Base-by-base conservation (phyloP, 2,329 filamentous ascomycete species). In the Xylariaceae sp. region DNA sequence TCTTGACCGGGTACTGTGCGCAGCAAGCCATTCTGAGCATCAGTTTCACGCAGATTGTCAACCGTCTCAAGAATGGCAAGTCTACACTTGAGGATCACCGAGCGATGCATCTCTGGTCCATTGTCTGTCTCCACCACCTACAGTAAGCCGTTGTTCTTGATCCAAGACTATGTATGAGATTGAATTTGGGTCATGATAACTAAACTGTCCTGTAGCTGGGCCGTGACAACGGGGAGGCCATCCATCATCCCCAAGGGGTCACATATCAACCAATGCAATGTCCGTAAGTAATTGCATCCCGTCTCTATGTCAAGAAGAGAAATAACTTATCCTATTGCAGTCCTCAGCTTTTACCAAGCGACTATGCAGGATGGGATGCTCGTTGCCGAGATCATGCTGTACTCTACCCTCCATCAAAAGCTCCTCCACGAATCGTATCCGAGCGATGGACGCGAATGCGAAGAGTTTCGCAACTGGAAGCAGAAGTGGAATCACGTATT, bases 1-100 rank as follows among this genome's bases (percentile, higher is more conserved):
- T 77, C 9, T 62, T 77, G 48, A 76, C 72, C 2, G 75, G 75
- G 0, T 75, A 76, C 51, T 77, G 75, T 45, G 74, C 72, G 0
- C 73, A 77, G 55, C 75, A 77, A 57, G 74, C 74, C 1, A 77
- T 77, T 74, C 62, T 77, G 8, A 75, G 74, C 53, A 76, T 76
- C 45, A 74, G 71, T 51, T 77, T 77, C 51, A 76, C 75, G 0
- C 73, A 73, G 48, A 74, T 77, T 18, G 67, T 75, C n/a, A 67
- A 66, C 42, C 71, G 72, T 18, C 72, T 75, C 8, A 73, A 70
- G 45, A 63, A 66, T 1, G 70, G 71, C 8, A 68, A 62, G 7
- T 68, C 71, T 1, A 73, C 70, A 0, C 56, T 66, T 2, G 68
- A 70, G 23, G 75, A 77, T 34, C 71, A 75, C 2, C 68, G 68